phyloP scores from a whole-genome alignment of 345 rosid genomes.

The Syzygium jambos region DNA sequence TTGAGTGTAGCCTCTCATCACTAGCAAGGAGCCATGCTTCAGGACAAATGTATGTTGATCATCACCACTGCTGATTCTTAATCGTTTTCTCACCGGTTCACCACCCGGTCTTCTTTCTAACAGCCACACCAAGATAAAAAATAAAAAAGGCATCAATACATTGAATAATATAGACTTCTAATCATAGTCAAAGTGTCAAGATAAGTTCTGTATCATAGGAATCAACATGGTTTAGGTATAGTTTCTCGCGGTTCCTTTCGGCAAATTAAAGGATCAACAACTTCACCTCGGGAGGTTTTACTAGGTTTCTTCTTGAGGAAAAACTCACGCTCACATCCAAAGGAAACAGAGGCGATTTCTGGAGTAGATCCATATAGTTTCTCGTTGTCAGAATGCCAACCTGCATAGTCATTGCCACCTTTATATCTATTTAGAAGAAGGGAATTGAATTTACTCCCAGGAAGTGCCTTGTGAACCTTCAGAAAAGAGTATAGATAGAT shows the following conservation, averaged over 20 bases:
- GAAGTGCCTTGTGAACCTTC: constrained; percentile 68
- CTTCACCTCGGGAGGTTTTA: constrained; percentile 43
- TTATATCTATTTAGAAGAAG: constrained; percentile 75
- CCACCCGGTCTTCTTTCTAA: constrained; percentile 18
- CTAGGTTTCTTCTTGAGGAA: constrained; percentile 55
- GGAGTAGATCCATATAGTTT: constrained; percentile 86
- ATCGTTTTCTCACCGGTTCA: constrained; percentile 50
- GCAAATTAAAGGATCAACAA: background rate
- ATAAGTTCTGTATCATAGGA: background rate
- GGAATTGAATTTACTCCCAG: constrained; percentile 86
- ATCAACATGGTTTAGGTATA: background rate
- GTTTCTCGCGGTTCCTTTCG: background rate
- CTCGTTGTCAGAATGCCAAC: constrained; percentile 97
- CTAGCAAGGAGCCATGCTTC: constrained; percentile 84
- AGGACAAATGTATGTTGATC: constrained; percentile 48
- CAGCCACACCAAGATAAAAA: background rate
- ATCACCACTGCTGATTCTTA: constrained; percentile 22
- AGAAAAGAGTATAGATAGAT: background rate
- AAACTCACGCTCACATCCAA: constrained; percentile 88
- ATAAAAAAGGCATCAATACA: background rate
- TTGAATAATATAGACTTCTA: background rate
- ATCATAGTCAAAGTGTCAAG: background rate
- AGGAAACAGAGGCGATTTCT: constrained; percentile 77
- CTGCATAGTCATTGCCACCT: constrained; percentile 71
- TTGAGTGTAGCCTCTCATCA: constrained; percentile 85